These are phyloP conservation scores for Dictyostelium brefeldianum DNA, from an alignment of 78 protist genomes.

Conservation along the genomic window DNA sequence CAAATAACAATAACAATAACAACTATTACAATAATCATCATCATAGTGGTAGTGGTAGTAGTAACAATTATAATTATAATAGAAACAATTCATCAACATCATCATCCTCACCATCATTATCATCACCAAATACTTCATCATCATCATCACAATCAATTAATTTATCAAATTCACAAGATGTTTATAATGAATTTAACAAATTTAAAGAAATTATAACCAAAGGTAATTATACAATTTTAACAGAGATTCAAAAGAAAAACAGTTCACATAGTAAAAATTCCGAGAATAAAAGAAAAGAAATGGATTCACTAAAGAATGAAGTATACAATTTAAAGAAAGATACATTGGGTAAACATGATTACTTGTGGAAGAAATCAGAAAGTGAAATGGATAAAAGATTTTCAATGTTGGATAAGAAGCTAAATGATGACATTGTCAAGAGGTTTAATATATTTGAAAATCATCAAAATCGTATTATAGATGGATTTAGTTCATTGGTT, in stretches of 20 bases:
- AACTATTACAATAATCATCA: neutral
- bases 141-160: too few relatives aligned
- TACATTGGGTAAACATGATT: slow-evolving; percentile 41
- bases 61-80: neutral
- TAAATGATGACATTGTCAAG: slow-evolving; percentile 9
- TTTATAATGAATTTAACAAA: slow-evolving; percentile 2
- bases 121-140: too few relatives aligned
- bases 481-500: neutral
- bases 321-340: slow-evolving; percentile 20
- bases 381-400: slow-evolving; percentile 40
- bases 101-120: too few relatives aligned
- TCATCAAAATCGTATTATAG: neutral
- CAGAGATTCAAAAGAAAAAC: slow-evolving; percentile 29
- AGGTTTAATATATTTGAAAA: neutral
- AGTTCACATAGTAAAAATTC: neutral
- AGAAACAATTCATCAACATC: neutral
- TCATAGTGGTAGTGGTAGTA: neutral
- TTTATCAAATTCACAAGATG: neutral
- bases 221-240: neutral
- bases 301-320: slow-evolving; percentile 37
- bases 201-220: slow-evolving; percentile 14
- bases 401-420: neutral
- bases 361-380: slow-evolving; percentile 28
- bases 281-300: slow-evolving; percentile 30
- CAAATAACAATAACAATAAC: neutral